These are phyloP conservation scores for Aspergillus jensenii DNA, from an alignment of 2,329 filamentous ascomycete genomes.

Conservation along the genomic window DNA sequence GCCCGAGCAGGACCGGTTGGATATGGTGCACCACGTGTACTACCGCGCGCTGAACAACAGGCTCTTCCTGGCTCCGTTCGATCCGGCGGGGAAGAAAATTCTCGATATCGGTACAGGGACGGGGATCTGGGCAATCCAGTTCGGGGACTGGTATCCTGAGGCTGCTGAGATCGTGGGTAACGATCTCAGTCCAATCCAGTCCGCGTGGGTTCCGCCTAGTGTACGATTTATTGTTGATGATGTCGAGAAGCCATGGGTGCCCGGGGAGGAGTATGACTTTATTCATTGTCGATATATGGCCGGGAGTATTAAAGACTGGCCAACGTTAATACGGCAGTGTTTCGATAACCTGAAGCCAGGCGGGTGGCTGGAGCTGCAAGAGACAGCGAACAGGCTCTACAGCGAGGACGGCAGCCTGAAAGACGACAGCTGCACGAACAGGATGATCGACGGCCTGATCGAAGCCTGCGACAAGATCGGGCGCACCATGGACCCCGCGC, in stretches of 20 bases:
- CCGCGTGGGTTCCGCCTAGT: constrained; percentile 39
- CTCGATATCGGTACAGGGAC: constrained; percentile 44
- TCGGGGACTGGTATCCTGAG: constrained; percentile 35
- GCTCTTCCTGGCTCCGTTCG: constrained; percentile 39
- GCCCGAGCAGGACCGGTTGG: constrained; percentile 36
- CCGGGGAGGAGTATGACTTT: constrained; percentile 29
- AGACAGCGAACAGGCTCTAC: constrained; percentile 12
- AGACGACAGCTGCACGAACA: constrained; percentile 9
- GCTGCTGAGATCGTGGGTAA: constrained; percentile 45
- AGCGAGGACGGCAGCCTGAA: constrained; percentile 15
- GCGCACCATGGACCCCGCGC: constrained; percentile 19
- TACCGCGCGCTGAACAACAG: constrained; percentile 36
- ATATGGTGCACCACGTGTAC: constrained; percentile 38
- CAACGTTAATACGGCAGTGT: constrained; percentile 17
- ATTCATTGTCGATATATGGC: constrained; percentile 35
- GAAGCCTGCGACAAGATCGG: constrained; percentile 12
- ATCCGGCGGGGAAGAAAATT: constrained; percentile 26
- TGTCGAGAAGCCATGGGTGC: constrained; percentile 32
- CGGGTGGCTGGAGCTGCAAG: constrained; percentile 19
- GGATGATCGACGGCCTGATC: constrained; percentile 19
- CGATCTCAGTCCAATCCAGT: constrained; percentile 47
- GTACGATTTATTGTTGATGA: constrained; percentile 36
- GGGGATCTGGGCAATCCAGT: constrained; percentile 36
- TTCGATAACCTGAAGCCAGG: constrained; percentile 14
- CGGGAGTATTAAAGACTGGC: constrained; percentile 31